Evolutionary conservation across 768 basidiomycete species (phyloP).

Genomic region (Coprinopsis marcescibilis): DNA sequence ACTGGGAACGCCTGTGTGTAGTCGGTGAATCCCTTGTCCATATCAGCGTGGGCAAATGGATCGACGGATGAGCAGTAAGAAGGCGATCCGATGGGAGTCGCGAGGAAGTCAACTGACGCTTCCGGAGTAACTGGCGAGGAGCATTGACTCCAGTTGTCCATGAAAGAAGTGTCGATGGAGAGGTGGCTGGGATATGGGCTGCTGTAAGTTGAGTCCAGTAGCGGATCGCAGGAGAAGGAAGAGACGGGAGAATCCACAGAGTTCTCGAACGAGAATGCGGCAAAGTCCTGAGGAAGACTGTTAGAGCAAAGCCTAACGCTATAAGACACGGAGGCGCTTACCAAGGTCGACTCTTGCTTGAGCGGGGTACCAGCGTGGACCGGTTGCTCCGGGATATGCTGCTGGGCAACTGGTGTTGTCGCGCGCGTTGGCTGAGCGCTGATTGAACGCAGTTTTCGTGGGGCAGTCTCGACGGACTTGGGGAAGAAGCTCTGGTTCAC

Average conservation of each 20-base stretch:
- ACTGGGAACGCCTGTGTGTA: constrained; percentile 15
- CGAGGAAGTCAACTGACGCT: constrained; percentile 31
- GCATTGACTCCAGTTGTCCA: constrained; percentile 38
- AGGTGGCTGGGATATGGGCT: constrained; percentile 22
- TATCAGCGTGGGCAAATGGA: constrained; percentile 24
- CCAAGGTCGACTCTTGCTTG: constrained; percentile 44
- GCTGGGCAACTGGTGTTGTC: constrained; percentile 17
- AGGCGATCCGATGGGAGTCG: constrained; percentile 16
- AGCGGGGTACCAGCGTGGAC: constrained; percentile 23
- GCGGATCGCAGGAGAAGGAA: constrained; percentile 25
- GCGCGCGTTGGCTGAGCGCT: constrained; percentile 34
- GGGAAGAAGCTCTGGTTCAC: constrained; percentile 29
- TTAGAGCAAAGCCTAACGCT: constrained; percentile 1
- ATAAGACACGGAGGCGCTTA: constrained; percentile 29
- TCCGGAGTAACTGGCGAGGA: constrained; percentile 40
- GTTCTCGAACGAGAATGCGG: constrained; percentile 41
- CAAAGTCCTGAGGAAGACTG: constrained; percentile 33
- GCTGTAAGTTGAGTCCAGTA: constrained; percentile 19
- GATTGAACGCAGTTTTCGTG: constrained; percentile 26
- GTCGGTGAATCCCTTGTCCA: constrained; percentile 23
- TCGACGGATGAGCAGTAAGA: constrained; percentile 24
- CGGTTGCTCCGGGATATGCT: constrained; percentile 12
- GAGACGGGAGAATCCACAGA: constrained; percentile 23
- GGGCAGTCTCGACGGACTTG: constrained; percentile 15
- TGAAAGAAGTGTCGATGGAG: constrained; percentile 36